Base-by-base conservation (phyloP, 306 rosid species). In the Medicago lupulina region DNA sequence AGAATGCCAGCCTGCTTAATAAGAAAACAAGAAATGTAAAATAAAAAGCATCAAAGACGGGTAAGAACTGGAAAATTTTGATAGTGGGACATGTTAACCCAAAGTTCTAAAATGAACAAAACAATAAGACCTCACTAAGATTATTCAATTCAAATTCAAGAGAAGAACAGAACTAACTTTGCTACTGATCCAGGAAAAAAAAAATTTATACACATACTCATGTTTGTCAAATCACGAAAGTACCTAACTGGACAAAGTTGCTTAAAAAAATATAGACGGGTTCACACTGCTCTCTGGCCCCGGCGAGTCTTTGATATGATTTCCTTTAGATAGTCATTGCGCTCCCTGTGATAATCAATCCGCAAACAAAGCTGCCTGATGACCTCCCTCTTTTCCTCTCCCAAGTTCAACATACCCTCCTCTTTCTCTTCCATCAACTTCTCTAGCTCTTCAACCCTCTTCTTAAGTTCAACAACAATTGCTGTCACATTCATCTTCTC, bases 331-430 rank as follows among this genome's bases (percentile, higher is more conserved):
- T 84, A 23, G 71, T 96, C 92, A 61, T 71, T 86, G 55, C 93
- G 91, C 65, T 82, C 67, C 19, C 95, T 89, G 64, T 92, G 97
- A 87, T 96, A 90, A 77, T 92, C 98, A 40, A 92, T 88, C 93
- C 96, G 88, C 36, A 92, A 17, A 83, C 98, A 92, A 25, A 92
- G 92, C 71, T 95, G 99, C 87, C 96, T 81, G 31, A 95, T 92
- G 64, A 93, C 99, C 68, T 95, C 97, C 73, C 93, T 80, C 85
- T 95, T 95, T 89, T 95, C 99, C 85, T 95, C 99, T 57, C 87
- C 89, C 79, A 89, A 65, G 18, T 71, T 82, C 85, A 88, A 4
- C 8, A 91, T 84, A 5, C 87, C 87, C 12, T 83, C 85, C 9
- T 88, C 89, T 81, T 92, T 90, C 83, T 84, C 93, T 80, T 90